Conservation (phyloP, 2,329 filamentous ascomycete genomes). For the Niveomyces coronatus region DNA sequence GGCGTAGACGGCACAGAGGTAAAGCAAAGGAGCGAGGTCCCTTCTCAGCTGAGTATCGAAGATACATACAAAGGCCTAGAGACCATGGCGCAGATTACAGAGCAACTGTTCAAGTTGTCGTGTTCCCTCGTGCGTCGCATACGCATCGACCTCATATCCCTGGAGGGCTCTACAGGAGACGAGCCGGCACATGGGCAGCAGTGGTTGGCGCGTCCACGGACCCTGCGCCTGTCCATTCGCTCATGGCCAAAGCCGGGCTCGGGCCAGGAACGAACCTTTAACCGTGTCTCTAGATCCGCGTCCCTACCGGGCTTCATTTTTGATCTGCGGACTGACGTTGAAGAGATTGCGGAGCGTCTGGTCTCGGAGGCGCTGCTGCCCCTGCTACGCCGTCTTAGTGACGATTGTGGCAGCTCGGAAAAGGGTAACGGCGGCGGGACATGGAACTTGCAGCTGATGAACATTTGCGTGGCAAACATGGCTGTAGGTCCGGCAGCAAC, state of each 20-base stretch:
- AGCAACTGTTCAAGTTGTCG: conserved; percentile 59
- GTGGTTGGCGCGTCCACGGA: conserved; percentile 77
- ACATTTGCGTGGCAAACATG: conserved; percentile 85
- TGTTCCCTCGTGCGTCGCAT: conserved; percentile 66
- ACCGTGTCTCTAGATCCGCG: conserved; percentile 64
- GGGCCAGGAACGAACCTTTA: conserved; percentile 47
- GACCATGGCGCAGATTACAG: conserved; percentile 49
- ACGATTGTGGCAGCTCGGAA: conserved; percentile 24
- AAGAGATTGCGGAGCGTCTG: conserved; percentile 54
- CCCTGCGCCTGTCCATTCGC: conserved; percentile 69
- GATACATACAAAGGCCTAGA: conserved; percentile 75
- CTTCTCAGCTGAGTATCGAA: conserved; percentile 87
- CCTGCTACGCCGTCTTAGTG: conserved; percentile 64
- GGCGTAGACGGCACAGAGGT: conserved; percentile 71
- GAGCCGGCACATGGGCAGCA: conserved; percentile 19
- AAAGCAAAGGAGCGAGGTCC: conserved; percentile 57
- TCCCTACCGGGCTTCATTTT: conserved; percentile 68
- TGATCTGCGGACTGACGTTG: conserved; percentile 45
- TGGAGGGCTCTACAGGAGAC: conserved; percentile 29
- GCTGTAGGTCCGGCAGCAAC: conserved; percentile 42
- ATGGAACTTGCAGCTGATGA: conserved; percentile 78
- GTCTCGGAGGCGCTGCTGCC: conserved; percentile 58
- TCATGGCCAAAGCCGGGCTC: conserved; percentile 33
- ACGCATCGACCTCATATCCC: conserved; percentile 61
- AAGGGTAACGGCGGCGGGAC: conserved; percentile 40